Evolutionary conservation across 2,329 filamentous ascomycete species (phyloP), one percentile per base, ranked within the genome.

Genomic region (Colletotrichum sp.): DNA sequence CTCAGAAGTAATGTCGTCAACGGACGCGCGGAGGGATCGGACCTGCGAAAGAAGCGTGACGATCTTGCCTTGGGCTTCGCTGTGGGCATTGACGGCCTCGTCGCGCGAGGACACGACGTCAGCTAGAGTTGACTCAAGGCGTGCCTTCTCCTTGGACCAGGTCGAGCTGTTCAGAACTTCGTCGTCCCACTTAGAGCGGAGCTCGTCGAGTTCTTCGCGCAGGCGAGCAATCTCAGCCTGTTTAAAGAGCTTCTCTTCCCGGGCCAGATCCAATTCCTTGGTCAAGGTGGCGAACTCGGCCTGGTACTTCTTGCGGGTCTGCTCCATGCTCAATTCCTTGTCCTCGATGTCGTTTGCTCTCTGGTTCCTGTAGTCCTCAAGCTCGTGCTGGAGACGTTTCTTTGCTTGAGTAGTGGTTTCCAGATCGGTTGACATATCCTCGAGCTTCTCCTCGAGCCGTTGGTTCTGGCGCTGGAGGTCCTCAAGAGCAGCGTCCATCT

Each of bases 301-400:
- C 83, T 99, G 97, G 83, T 99, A 99, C 88, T 99, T 99, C 89
- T 96, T 97, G 81, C 96, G 92, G 59, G 96, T 98, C 85, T 99
- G 96, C 86, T 99, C 97, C 92, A 98, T 94, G 79, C 95, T 97
- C 12, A 94, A 94, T 85, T 99, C 96, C 84, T 97, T 98, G 85
- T 99, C 96, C 84, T 99, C 97, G 72, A 99, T 95, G 81, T 99
- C 97, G 84, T 98, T 98, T 74, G 96, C 96, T 63, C 96, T 93
- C 85, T 98, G 96, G 82, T 93, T 98, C 76, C 97, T 93, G 87
- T 99, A 99, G 85, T 99, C 96, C 84, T 99, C 96, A 4, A 99
- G 93, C 86, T 99, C 96, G 82, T 99, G 96, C 84, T 99, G 96
- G 28, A 99, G 92, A 75, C 96, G 92, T 86, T 96, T 98, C 90